Evolutionary conservation across 805 yeast genomes (phyloP).

Genomic region (Ogataea pignaliae): DNA sequence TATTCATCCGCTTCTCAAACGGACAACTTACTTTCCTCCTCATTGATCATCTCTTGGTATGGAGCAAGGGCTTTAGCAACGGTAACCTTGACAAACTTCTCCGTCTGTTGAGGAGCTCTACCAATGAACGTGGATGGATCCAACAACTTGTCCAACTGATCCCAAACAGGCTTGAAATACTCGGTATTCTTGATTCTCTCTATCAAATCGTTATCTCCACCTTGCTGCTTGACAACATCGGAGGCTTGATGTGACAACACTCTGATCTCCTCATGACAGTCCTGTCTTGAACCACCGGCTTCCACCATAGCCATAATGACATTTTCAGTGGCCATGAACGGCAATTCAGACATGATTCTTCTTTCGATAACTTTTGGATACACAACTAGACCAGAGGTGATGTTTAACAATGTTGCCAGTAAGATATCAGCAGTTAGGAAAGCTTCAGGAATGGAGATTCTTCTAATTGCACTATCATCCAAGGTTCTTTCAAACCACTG

Average conservation of each 20-base stretch:
- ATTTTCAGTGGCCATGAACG: slow-evolving; percentile 99
- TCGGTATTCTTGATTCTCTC: slow-evolving; percentile 74
- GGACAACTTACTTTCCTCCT: slow-evolving; percentile 69
- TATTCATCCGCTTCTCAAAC: too few species aligned
- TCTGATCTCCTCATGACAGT: slow-evolving; percentile 95
- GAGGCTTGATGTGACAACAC: slow-evolving; percentile 97
- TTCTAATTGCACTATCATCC: slow-evolving; percentile 96
- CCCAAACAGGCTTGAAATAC: slow-evolving; percentile 88
- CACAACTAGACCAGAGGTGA: slow-evolving; percentile 92
- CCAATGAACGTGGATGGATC: slow-evolving; percentile 96
- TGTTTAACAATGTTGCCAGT: slow-evolving; percentile 82
- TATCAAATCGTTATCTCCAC: slow-evolving; percentile 96
- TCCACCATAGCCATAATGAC: slow-evolving; percentile 99
- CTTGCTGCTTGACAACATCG: slow-evolving; percentile 94
- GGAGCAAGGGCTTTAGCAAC: slow-evolving; percentile 80
- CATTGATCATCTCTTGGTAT: slow-evolving; percentile 52
- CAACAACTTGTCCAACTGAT: slow-evolving; percentile 70
- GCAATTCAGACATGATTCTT: slow-evolving; percentile 89
- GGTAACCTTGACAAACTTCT: slow-evolving; percentile 80
- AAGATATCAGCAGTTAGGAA: slow-evolving; percentile 94
- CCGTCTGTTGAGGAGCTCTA: slow-evolving; percentile 97
- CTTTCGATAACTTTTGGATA: slow-evolving; percentile 98
- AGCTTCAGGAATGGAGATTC: slow-evolving; percentile 95
- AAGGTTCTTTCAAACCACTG: slow-evolving; percentile 99
- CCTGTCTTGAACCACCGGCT: slow-evolving; percentile 96